A percentile compares a stretch with the other conserved stretches of the same genome.
Conservation (phyloP, 768 basidiomycete species). For the Erythrobasidium yunnanense region DNA sequence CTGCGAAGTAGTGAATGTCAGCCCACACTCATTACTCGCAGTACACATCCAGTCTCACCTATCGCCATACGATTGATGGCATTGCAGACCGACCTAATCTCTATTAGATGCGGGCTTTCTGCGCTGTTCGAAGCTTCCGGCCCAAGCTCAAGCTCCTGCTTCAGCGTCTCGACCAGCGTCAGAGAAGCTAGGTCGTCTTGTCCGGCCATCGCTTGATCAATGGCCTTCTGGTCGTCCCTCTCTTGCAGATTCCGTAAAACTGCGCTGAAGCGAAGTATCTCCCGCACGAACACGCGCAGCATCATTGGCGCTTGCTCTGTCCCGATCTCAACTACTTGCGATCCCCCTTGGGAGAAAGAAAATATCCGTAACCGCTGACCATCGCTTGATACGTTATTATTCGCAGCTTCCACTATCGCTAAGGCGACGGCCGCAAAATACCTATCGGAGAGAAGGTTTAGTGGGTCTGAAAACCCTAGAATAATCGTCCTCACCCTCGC, state of each 20-base stretch:
- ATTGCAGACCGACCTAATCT: background rate
- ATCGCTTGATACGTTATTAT: background rate
- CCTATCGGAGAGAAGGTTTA: background rate
- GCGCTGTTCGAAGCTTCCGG: background rate
- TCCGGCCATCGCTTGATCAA: background rate
- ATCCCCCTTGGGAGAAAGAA: background rate
- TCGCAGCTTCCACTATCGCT: background rate
- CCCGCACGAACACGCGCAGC: background rate
- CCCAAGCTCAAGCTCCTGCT: background rate
- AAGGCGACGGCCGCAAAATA: conserved; percentile 5
- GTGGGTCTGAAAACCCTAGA: background rate
- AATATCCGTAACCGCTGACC: background rate
- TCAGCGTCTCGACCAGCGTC: background rate
- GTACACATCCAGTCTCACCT: background rate
- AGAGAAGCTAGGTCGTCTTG: background rate
- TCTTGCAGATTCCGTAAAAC: background rate
- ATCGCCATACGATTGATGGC: background rate
- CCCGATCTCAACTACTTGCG: background rate
- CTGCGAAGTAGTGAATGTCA: background rate
- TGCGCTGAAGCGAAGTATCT: background rate
- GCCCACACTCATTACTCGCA: too few species aligned
- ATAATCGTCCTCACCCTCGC: background rate
- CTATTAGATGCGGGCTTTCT: background rate
- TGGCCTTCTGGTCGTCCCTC: background rate
- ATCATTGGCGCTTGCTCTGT: background rate